These are phyloP conservation scores for Tetracladium setigerum DNA, from an alignment of 495 filamentous ascomycete species.

Conservation along the genomic window DNA sequence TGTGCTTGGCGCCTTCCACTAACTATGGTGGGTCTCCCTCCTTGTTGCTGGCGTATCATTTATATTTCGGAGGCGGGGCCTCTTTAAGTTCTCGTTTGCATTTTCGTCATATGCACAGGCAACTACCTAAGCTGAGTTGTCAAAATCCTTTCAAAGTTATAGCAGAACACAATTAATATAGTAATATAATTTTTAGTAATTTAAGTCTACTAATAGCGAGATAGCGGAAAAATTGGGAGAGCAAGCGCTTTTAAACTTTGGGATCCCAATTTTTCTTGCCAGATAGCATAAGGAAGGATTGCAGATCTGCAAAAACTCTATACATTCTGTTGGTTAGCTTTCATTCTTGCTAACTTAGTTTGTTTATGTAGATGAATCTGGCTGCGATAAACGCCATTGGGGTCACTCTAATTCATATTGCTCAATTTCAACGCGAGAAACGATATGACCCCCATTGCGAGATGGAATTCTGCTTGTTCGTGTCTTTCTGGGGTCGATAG, in stretches of 20 bases:
- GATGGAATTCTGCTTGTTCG: slow-evolving; percentile 21
- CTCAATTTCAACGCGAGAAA: slow-evolving; percentile 20
- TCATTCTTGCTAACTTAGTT: slow-evolving; percentile 16
- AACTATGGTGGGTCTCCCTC: slow-evolving; percentile 5
- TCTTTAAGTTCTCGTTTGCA: background rate
- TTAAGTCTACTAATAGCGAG: no score
- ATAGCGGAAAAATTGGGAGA: no score
- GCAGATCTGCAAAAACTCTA: slow-evolving; percentile 23
- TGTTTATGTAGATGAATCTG: slow-evolving; percentile 22
- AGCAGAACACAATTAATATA: no score
- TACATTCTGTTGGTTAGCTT: slow-evolving; percentile 16
- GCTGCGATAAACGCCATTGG: slow-evolving; percentile 19
- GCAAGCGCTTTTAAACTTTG: no score
- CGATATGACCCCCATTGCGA: slow-evolving; percentile 25
- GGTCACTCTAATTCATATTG: slow-evolving; percentile 19
- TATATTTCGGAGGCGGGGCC: slow-evolving; percentile 4
- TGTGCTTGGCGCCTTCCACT: slow-evolving; percentile 1
- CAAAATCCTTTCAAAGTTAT: no score
- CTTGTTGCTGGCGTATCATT: slow-evolving; percentile 4
- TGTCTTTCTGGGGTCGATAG: slow-evolving; percentile 26
- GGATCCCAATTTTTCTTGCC: no score
- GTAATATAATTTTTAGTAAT: no score
- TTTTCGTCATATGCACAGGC: background rate
- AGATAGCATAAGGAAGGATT: slow-evolving; percentile 21
- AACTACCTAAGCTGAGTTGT: background rate